Evolutionary conservation across 1,139 yeast species (phyloP).

Genomic region (Kluyveromyces sp.): DNA sequence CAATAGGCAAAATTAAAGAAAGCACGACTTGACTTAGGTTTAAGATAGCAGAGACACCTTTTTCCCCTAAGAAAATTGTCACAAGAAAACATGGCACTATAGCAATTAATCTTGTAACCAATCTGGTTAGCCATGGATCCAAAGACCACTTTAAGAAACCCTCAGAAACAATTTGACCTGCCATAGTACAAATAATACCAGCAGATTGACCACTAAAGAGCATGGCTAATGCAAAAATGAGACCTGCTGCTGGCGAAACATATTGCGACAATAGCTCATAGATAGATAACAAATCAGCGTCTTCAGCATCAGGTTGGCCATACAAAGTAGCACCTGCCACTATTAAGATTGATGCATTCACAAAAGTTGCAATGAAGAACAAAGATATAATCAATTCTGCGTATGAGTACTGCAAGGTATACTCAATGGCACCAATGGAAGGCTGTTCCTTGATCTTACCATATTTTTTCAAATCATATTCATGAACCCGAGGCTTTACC

Average conservation of each 20-base stretch:
- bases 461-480: conserved; percentile 58
- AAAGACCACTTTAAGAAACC: conserved; percentile 84
- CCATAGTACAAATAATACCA: conserved; percentile 94
- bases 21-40: conserved; percentile 86
- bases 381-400: conserved; percentile 70
- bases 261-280: conserved; percentile 65
- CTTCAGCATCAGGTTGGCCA: conserved; percentile 61
- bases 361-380: conserved; percentile 75
- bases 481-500: conserved; percentile 82
- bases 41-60: conserved; percentile 72
- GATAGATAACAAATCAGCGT: conserved; percentile 82
- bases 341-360: conserved; percentile 74
- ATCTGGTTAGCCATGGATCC: conserved; percentile 78
- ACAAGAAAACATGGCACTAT: conserved; percentile 83
- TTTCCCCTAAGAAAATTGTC: conserved; percentile 70
- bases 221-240: conserved; percentile 85
- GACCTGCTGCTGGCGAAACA: conserved; percentile 86
- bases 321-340: conserved; percentile 79
- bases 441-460: conserved; percentile 40
- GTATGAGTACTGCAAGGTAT: conserved; percentile 63
- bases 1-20: conserved; percentile 77
- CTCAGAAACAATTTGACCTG: conserved; percentile 95
- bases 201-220: conserved; percentile 96
- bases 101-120: conserved; percentile 77
- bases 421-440: conserved; percentile 60